Conservation (phyloP, 2,329 filamentous ascomycete genomes). For the Apiospora hydei region DNA sequence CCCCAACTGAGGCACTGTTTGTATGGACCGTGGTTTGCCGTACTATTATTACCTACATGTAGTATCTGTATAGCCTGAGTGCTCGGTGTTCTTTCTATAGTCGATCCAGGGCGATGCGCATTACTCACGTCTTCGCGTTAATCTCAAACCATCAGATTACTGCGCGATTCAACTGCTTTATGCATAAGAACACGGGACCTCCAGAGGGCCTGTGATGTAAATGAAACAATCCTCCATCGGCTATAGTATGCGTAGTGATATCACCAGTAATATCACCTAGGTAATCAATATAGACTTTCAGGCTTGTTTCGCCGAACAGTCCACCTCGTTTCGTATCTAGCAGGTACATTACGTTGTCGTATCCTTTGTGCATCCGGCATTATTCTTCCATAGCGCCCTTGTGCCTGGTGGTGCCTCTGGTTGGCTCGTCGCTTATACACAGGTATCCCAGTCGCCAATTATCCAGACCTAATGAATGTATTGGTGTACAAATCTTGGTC, state of each 20-base stretch:
- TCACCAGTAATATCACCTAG: not conserved
- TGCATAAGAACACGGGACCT: not conserved
- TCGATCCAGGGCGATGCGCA: constrained; percentile 1
- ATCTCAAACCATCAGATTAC: not conserved
- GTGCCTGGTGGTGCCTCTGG: not conserved
- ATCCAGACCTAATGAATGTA: constrained; percentile 20
- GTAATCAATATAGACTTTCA: constrained; percentile 15
- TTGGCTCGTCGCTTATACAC: constrained; percentile 11
- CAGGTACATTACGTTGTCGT: not conserved
- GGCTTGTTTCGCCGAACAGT: constrained; percentile 4
- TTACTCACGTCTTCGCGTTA: not conserved
- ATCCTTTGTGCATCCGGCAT: constrained; percentile 20
- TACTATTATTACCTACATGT: too few species aligned
- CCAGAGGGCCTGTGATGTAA: not conserved
- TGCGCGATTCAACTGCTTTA: constrained; percentile 3
- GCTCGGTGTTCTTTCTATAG: not conserved
- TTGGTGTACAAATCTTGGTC: constrained; percentile 15
- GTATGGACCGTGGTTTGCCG: too few species aligned
- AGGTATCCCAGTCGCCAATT: not conserved
- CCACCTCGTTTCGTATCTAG: constrained; percentile 14
- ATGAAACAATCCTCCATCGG: constrained; percentile 2
- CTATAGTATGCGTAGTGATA: constrained; percentile 1
- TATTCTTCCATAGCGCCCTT: not conserved
- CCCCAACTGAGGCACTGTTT: not conserved
- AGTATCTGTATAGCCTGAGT: not conserved